Percentiles rank a stretch among this genome's conserved stretches.
phyloP scores from a whole-genome alignment of 805 yeast genomes.

The Tetrapisispora phaffii region DNA sequence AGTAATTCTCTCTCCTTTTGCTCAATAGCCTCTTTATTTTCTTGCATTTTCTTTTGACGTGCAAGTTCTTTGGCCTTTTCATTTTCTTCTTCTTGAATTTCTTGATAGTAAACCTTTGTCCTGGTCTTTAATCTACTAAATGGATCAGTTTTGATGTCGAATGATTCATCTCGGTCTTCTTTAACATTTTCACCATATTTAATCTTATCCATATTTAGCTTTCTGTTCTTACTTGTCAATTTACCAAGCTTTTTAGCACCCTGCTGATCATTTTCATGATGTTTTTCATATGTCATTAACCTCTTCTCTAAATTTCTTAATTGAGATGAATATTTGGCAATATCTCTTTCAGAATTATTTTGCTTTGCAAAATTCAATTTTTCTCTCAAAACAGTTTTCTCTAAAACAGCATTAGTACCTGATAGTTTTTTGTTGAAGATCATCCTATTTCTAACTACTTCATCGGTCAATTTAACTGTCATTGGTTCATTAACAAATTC shows the following conservation, averaged over 20 bases:
- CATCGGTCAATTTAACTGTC: slow-evolving; percentile 65
- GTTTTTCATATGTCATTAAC: slow-evolving; percentile 29
- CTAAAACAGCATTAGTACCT: slow-evolving; percentile 68
- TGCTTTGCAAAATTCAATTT: slow-evolving; percentile 68
- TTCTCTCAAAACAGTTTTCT: slow-evolving; percentile 61
- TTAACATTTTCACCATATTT: slow-evolving; percentile 70
- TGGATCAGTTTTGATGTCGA: slow-evolving; percentile 55
- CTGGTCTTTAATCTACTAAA: slow-evolving; percentile 83
- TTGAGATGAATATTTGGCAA: slow-evolving; percentile 39
- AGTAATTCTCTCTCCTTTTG: slow-evolving; percentile 38
- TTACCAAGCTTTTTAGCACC: slow-evolving; percentile 46
- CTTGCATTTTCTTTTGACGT: slow-evolving; percentile 34
- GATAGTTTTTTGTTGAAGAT: slow-evolving; percentile 45
- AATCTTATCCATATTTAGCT: slow-evolving; percentile 63
- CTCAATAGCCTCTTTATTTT: slow-evolving; percentile 34
- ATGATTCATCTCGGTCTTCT: slow-evolving; percentile 27
- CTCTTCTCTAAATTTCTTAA: slow-evolving; percentile 35
- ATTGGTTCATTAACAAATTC: slow-evolving; percentile 56
- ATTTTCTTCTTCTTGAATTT: slow-evolving; percentile 44
- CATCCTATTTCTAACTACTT: slow-evolving; percentile 66
- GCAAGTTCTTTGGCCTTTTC: slow-evolving; percentile 50
- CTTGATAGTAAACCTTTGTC: slow-evolving; percentile 68
- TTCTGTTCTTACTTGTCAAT: slow-evolving; percentile 79
- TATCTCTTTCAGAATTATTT: slow-evolving; percentile 36
- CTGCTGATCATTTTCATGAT: slow-evolving; percentile 33